A percentile compares a stretch with the other conserved stretches of the same genome.
These are phyloP conservation scores for Prosopis cineraria DNA, from an alignment of 306 rosid genomes.

Conservation along the genomic window DNA sequence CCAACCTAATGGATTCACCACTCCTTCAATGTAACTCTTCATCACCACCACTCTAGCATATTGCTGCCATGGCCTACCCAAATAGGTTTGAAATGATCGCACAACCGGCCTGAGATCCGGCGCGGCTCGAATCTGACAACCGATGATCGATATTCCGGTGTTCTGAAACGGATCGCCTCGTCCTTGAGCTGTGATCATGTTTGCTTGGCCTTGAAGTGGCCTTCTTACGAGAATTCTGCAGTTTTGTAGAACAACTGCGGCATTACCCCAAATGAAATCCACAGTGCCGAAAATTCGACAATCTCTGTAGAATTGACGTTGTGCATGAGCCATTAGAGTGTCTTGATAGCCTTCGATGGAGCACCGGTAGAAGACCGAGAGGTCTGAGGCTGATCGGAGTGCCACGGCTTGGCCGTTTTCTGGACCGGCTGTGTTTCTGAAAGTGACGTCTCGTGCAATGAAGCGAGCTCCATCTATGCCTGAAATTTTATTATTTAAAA, in stretches of 20 bases:
- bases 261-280: conserved; percentile 87
- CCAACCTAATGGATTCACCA: conserved; percentile 41
- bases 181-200: conserved; percentile 70
- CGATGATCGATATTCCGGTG: conserved; percentile 68
- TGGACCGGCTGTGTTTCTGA: conserved; percentile 73
- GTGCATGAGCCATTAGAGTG: conserved; percentile 46
- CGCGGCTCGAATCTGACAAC: conserved; percentile 64
- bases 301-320: conserved; percentile 61
- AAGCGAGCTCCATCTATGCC: conserved; percentile 74
- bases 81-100: conserved; percentile 42
- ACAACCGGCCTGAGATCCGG: conserved; percentile 52
- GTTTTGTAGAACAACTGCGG: conserved; percentile 74
- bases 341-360: conserved; percentile 81
- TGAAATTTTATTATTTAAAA: conserved; percentile 17
- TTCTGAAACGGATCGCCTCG: conserved; percentile 51
- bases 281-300: conserved; percentile 73
- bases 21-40: conserved; percentile 54
- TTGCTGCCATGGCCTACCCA: conserved; percentile 85
- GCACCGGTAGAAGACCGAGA: conserved; percentile 72
- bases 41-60: conserved; percentile 64
- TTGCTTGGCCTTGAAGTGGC: conserved; percentile 75
- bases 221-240: conserved; percentile 58
- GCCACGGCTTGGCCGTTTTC: conserved; percentile 81
- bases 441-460: conserved; percentile 73
- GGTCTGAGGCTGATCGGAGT: conserved; percentile 77